phyloP scores from a whole-genome alignment of 2,329 filamentous ascomycete genomes.

The Endoconidiophora laricicola region DNA sequence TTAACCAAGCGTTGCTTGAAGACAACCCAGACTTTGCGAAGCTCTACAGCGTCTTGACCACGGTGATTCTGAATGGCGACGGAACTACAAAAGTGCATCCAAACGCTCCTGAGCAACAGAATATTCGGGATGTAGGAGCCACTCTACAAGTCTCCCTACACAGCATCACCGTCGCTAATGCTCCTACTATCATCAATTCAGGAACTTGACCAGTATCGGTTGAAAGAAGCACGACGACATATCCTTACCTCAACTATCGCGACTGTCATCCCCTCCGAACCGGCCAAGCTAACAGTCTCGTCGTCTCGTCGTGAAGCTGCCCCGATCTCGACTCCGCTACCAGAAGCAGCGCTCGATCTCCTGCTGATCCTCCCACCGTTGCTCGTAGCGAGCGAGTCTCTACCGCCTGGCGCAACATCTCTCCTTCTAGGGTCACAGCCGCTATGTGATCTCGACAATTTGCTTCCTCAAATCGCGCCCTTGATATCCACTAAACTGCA shows the following conservation, averaged over 20 bases:
- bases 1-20: constrained; percentile 36
- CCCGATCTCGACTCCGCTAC: constrained; percentile 22
- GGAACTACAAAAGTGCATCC: constrained; percentile 38
- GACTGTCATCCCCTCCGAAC: constrained; percentile 23
- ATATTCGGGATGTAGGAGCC: constrained; percentile 29
- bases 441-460: constrained; percentile 28
- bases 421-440: constrained; percentile 34
- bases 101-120: constrained; percentile 32
- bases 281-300: constrained; percentile 17
- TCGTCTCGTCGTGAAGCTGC: constrained; percentile 14
- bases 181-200: constrained; percentile 15
- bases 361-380: constrained; percentile 37
- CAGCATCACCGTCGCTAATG: neutral
- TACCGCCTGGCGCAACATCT: constrained; percentile 22
- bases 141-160: neutral
- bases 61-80: constrained; percentile 37
- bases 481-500: constrained; percentile 35
- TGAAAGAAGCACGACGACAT: constrained; percentile 31
- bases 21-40: constrained; percentile 44
- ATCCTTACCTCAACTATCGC: constrained; percentile 35
- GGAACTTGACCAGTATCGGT: constrained; percentile 33
- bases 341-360: constrained; percentile 20
- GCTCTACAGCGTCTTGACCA: constrained; percentile 38
- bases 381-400: constrained; percentile 22
- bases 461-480: constrained; percentile 31